Evolutionary conservation across 2,329 filamentous ascomycete genomes (phyloP).

Genomic region (Eutypella sp.): DNA sequence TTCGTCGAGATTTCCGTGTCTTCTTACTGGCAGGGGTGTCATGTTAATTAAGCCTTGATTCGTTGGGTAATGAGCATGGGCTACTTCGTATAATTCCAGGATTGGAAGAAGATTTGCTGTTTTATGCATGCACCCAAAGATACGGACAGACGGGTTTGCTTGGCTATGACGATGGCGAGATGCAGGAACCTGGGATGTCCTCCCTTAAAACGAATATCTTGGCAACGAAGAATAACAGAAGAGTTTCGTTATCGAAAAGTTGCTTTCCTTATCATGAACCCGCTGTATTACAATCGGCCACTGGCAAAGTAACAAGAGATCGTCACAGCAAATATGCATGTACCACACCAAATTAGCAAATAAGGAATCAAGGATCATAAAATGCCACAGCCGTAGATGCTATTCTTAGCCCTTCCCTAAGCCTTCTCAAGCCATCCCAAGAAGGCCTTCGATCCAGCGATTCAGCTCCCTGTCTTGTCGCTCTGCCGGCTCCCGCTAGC

Average conservation of each 20-base stretch:
- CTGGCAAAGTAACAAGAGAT: neutral
- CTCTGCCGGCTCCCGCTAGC: neutral
- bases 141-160: too few species aligned
- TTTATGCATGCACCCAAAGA: too few species aligned
- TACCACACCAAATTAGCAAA: neutral
- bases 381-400: neutral
- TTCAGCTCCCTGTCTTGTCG: neutral
- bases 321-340: neutral
- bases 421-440: too few species aligned
- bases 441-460: neutral
- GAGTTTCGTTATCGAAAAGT: neutral
- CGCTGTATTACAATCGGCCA: too few species aligned
- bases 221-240: neutral
- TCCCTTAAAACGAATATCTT: too few species aligned
- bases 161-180: neutral
- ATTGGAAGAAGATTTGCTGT: too few species aligned
- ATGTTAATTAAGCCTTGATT: too few species aligned
- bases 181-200: neutral
- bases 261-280: too few species aligned
- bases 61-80: too few species aligned
- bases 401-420: conserved; percentile 2
- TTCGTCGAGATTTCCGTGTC: too few species aligned
- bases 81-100: too few species aligned
- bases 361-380: neutral
- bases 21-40: too few species aligned